Base-by-base conservation (phyloP, 75 land plant species). In the Isoetes taiwanensis region DNA sequence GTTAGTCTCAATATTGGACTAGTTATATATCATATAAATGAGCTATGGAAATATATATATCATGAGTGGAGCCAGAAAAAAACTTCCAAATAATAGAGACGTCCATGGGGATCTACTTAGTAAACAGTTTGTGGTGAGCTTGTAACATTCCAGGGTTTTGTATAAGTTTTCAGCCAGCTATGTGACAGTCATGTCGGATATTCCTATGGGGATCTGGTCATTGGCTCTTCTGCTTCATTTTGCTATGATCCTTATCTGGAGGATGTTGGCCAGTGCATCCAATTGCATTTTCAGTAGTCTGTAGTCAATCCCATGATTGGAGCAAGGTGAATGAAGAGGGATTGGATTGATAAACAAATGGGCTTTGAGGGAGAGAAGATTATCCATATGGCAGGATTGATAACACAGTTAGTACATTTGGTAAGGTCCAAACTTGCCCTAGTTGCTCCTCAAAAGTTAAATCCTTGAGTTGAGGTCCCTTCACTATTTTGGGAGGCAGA, bases 361-460 rank as follows among this genome's bases (percentile, higher is more conserved):
- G 97, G 97, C 97, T 86, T 91, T 65, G 84, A 91, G 72, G 97
- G 93, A 17, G 97, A 91, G 54, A 89, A 84, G 52, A 83, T 91
- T 56, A 80, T 91, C 42, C 97, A 91, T 69, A 94, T 93, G 20
- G 78, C 70, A 62, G 97, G 41, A 78, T 91, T 27, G 97, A 91
- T 74, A 91, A 86, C 63, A 78, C 94, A 14, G 97, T 91, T 1
- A 86, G 84, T 75, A 76, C 88, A 59, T 86, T 50, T 68, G 97
- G 97, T 90, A 78, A 61, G 30, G 29, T 57, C 16, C 23, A 6
- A 6, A 6, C 50, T 46, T 46, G n/a, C n/a, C n/a, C n/a, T n/a
- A n/a, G n/a, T n/a, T n/a, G n/a, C n/a, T n/a, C n/a, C n/a, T n/a
- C n/a, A n/a, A n/a, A n/a, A n/a, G n/a, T n/a, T n/a, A n/a, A n/a